Evolutionary conservation across 352 stramenopile genomes (phyloP).

Genomic region (Phytophthora sojae): DNA sequence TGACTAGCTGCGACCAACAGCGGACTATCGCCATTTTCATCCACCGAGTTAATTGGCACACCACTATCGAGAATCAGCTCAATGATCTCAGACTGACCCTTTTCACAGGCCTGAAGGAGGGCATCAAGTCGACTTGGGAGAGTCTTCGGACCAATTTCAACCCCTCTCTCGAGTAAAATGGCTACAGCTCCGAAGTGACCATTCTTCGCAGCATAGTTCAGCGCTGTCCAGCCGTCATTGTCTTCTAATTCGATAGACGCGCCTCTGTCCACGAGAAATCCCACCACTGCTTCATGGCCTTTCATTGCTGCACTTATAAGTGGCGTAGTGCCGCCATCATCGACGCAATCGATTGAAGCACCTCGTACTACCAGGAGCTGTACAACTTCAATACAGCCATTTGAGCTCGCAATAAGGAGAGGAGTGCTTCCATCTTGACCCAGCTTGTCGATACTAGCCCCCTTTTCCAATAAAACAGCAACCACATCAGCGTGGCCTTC

Average conservation of each 20-base stretch:
- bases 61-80: too few species aligned
- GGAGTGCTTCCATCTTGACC: neutral
- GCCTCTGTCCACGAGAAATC: neutral
- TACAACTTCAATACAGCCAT: too few species aligned
- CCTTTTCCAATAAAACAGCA: neutral
- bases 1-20: neutral
- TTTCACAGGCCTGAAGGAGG: neutral
- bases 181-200: neutral
- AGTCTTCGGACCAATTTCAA: neutral
- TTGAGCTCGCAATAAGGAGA: too few species aligned
- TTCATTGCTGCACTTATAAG: neutral
- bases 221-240: neutral
- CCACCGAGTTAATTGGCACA: too few species aligned
- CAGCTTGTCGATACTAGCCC: neutral
- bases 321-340: neutral
- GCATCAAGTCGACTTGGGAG: neutral
- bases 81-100: neutral
- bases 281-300: neutral
- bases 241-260: neutral
- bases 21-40: neutral
- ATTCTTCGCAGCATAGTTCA: neutral
- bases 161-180: neutral
- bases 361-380: too few species aligned
- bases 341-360: too few species aligned
- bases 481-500: neutral